Base-by-base conservation (phyloP, 495 filamentous ascomycete species). In the Mytilinidion resinicola region DNA sequence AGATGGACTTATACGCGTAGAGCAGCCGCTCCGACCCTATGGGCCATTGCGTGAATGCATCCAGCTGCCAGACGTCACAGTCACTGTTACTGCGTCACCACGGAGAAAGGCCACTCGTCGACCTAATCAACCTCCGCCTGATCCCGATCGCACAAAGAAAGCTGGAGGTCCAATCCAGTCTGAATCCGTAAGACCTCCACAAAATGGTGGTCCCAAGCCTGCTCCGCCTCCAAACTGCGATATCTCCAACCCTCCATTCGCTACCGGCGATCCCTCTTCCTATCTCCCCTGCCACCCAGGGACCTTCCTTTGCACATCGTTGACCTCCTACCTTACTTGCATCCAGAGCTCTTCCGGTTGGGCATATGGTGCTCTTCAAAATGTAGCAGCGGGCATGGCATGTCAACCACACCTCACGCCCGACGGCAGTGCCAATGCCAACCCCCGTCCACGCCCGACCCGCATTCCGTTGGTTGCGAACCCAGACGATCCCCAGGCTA, bases 211-310 rank as follows among this genome's bases (percentile, higher is more conserved):
- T 11, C 60, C 14, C 47, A 59, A 10, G 0, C 60, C 30, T 10
- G 47, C 50, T 42, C 37, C n/a, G 9, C 53, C 30, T 12, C 35
- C 34, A 6, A 56, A 39, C 7, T 49, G 46, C 46, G 33, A 19
- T 30, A 46, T 17, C 42, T 8, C 9, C 12, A 30, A 17, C 11
- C 55, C 65, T 7, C 48, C 63, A 1, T 70, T 61, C 52, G 69
- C 57, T 11, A 58, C 47, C 9, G 56, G 50, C 21, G 54, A 68
- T 44, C 52, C 55, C 0, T 37, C 43, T 7, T 30, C 25, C 21
- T 72, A 67, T 48, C 65, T 72, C 9, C 67, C 67, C 15, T 72
- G 70, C 39, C 43, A 46, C 9, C 70, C 68, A n/a, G 70, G 66
- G 1, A 66, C 67, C 2, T 70, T 72, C 63, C 59, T 70, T 53